Evolutionary conservation across 2,329 filamentous ascomycete genomes (phyloP).

Genomic region (Gliomastix tumulicola): DNA sequence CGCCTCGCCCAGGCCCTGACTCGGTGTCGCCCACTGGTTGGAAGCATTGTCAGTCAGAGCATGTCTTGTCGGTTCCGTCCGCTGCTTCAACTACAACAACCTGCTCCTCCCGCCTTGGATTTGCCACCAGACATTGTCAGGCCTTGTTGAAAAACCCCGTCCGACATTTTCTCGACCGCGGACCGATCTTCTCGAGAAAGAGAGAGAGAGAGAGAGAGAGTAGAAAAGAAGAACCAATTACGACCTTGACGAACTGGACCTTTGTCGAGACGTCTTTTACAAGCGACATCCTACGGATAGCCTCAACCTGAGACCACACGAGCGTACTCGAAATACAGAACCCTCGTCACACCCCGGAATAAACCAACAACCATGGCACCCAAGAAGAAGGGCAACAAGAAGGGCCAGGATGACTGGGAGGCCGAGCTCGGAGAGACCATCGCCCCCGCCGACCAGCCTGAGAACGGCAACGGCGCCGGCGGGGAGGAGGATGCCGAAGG

Average conservation of each 20-base stretch:
- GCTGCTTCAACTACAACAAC: slow-evolving; percentile 10
- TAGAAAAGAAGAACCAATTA: neutral
- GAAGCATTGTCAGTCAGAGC: too few relatives aligned
- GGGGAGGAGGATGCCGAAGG: slow-evolving; percentile 29
- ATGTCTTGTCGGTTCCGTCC: slow-evolving; percentile 10
- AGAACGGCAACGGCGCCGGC: slow-evolving; percentile 31
- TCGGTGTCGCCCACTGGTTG: too few relatives aligned
- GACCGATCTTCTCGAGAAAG: too few relatives aligned
- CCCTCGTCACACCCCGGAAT: too few relatives aligned
- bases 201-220: too few relatives aligned
- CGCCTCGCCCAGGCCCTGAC: too few relatives aligned
- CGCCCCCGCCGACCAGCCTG: slow-evolving; percentile 38
- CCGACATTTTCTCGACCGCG: too few relatives aligned
- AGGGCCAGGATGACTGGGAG: slow-evolving; percentile 87
- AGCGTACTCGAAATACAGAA: neutral
- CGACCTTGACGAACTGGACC: neutral
- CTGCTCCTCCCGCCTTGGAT: slow-evolving; percentile 10
- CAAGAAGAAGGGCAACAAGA: slow-evolving; percentile 88
- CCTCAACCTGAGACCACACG: too few relatives aligned
- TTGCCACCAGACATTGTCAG: slow-evolving; percentile 13
- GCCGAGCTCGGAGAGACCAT: slow-evolving; percentile 77
- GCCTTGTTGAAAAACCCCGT: slow-evolving; percentile 10
- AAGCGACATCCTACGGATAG: too few relatives aligned
- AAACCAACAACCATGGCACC: slow-evolving; percentile 65
- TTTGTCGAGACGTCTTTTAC: too few relatives aligned